Percentiles rank a stretch among this genome's conserved stretches.
Conservation (phyloP, 345 rosid species). For the Theobroma cacao region DNA sequence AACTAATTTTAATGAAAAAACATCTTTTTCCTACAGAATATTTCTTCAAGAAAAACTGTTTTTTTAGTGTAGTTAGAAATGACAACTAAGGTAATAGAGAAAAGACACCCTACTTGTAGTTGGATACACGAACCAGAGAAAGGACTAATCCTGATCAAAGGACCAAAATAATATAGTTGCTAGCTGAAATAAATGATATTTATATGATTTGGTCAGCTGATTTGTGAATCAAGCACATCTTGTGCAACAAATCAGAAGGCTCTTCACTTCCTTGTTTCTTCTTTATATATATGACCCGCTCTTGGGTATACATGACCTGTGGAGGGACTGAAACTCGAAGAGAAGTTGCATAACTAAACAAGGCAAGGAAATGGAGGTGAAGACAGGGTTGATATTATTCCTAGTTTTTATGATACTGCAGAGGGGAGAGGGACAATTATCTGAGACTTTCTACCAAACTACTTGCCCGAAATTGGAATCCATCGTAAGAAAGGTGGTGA, state of each 20-base stretch:
- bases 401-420: constrained; percentile 22
- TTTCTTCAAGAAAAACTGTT: no score
- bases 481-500: constrained; percentile 55
- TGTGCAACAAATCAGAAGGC: neutral
- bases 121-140: neutral
- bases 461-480: constrained; percentile 69
- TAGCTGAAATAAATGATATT: neutral
- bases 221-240: neutral
- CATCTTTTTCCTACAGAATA: no score
- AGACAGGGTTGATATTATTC: constrained; percentile 15
- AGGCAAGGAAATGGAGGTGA: constrained; percentile 10
- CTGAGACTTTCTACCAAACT: constrained; percentile 48
- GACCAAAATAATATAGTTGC: neutral
- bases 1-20: no score
- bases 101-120: no score
- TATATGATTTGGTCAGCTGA: neutral
- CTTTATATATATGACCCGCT: neutral
- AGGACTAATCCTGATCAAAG: neutral
- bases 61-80: no score
- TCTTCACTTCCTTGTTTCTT: neutral
- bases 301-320: neutral
- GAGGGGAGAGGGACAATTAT: constrained; percentile 44
- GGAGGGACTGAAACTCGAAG: neutral
- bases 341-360: neutral
- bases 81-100: no score